Conservation (phyloP, 139 green algal genomes). For the Tetraselmis chui region DNA sequence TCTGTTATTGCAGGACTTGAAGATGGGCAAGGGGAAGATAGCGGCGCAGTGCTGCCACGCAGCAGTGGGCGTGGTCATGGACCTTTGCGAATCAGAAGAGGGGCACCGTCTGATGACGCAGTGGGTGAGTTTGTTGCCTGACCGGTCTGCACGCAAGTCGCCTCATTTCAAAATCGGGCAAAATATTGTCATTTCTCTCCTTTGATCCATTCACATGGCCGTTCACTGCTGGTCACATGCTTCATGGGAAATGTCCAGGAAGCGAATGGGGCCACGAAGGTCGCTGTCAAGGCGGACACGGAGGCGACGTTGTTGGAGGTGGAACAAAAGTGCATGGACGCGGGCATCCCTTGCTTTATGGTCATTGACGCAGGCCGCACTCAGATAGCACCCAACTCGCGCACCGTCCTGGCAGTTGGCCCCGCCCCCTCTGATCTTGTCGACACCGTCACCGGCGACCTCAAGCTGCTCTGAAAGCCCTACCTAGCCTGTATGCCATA, state of each 20-base stretch:
- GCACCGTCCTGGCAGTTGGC: conserved; percentile 77
- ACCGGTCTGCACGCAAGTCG: too few relatives aligned
- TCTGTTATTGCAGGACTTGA: conserved; percentile 2
- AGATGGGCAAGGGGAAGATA: conserved; percentile 20
- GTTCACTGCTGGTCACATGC: too few relatives aligned
- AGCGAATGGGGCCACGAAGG: conserved; percentile 26
- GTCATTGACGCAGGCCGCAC: conserved; percentile 76
- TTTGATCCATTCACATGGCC: too few relatives aligned
- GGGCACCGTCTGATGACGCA: conserved; percentile 32
- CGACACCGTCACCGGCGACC: conserved; percentile 61
- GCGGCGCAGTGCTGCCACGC: conserved; percentile 78
- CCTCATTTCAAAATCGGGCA: too few relatives aligned
- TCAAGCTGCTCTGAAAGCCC: conserved; percentile 69
- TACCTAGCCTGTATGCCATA: too few relatives aligned
- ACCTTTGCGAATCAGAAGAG: conserved; percentile 15
- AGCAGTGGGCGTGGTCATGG: conserved; percentile 58
- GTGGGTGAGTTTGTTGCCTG: conserved; percentile 65
- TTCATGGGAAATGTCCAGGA: too few relatives aligned
- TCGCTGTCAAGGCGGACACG: conserved; percentile 23
- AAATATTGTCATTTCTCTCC: too few relatives aligned
- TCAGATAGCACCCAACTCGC: conserved; percentile 69
- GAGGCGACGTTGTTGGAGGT: conserved; percentile 19
- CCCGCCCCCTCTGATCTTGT: conserved; percentile 51
- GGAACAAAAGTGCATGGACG: conserved; percentile 6
- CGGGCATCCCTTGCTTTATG: conserved; percentile 31